phyloP scores from a whole-genome alignment of 257 asterid species.

The Solanum appendiculatum region DNA sequence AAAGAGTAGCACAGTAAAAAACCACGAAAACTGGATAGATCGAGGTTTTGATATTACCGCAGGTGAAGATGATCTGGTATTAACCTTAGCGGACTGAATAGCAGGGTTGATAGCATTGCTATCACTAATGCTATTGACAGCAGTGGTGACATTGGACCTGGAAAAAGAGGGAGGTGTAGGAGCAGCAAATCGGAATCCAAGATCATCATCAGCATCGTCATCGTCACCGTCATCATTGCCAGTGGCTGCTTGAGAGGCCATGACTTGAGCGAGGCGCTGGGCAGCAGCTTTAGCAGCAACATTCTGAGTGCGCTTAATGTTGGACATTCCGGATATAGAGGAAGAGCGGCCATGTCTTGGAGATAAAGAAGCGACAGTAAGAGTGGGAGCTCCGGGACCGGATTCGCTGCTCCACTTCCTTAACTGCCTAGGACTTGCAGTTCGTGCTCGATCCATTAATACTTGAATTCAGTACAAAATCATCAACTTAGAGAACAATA shows the following conservation, averaged over 20 bases:
- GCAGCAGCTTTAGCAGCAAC: slow-evolving; percentile 98
- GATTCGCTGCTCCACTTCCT: slow-evolving; percentile 86
- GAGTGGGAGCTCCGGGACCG: slow-evolving; percentile 11
- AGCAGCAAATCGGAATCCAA: slow-evolving; percentile 64
- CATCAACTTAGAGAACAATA: background rate
- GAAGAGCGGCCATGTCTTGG: slow-evolving; percentile 55
- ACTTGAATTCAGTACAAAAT: background rate
- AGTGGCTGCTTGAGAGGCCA: slow-evolving; percentile 86
- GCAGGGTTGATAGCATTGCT: slow-evolving; percentile 24
- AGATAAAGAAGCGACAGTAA: slow-evolving; percentile 8
- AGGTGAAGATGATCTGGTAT: slow-evolving; percentile 80
- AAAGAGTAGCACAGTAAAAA: background rate
- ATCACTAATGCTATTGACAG: background rate
- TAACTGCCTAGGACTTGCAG: slow-evolving; percentile 12
- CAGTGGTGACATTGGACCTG: slow-evolving; percentile 31
- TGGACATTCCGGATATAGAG: slow-evolving; percentile 74
- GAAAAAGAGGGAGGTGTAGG: slow-evolving; percentile 61
- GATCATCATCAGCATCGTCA: slow-evolving; percentile 45
- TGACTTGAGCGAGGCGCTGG: slow-evolving; percentile 97
- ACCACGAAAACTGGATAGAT: background rate
- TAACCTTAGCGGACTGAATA: slow-evolving; percentile 38
- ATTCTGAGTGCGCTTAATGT: slow-evolving; percentile 89
- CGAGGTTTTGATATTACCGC: slow-evolving; percentile 34
- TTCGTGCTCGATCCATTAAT: slow-evolving; percentile 2
- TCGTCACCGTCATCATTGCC: slow-evolving; percentile 44